phyloP scores from a whole-genome alignment of 164 flowering plant genomes.

The Tetrastigma voinierianum region DNA sequence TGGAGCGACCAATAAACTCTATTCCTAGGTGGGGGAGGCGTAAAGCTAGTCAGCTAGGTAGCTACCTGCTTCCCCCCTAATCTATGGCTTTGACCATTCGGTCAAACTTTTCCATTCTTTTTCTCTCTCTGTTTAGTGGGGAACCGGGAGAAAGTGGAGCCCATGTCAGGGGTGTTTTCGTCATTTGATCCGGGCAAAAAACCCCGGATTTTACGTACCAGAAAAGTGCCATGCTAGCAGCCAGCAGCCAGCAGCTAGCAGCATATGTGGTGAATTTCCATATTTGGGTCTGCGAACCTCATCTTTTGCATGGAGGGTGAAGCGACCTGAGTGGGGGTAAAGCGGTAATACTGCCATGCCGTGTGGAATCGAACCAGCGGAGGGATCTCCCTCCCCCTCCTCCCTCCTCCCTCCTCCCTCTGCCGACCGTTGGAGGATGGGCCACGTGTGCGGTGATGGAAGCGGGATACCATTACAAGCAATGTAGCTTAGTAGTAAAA shows the following conservation, averaged over 20 bases:
- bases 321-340: neutral
- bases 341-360: neutral
- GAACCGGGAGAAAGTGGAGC: neutral
- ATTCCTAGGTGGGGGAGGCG: constrained; percentile 5
- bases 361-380: neutral
- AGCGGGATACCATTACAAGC: neutral
- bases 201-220: constrained; percentile 22
- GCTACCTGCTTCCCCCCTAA: neutral
- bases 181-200: neutral
- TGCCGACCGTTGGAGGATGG: neutral
- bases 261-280: constrained; percentile 8
- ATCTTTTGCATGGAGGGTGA: neutral
- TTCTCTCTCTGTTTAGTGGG: too few species aligned
- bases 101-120: constrained; percentile 4
- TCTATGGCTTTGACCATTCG: constrained; percentile 1
- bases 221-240: neutral
- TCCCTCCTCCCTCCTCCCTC: too few species aligned
- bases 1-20: constrained; percentile 24
- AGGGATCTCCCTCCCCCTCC: too few species aligned
- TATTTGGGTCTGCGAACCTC: neutral
- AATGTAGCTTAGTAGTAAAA: neutral
- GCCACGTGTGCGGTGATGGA: constrained; percentile 4
- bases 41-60: too few species aligned
- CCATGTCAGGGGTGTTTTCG: constrained; percentile 9
- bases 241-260: too few species aligned